Conservation (phyloP, 345 rosid genomes). For the Eucalyptus grandis region DNA sequence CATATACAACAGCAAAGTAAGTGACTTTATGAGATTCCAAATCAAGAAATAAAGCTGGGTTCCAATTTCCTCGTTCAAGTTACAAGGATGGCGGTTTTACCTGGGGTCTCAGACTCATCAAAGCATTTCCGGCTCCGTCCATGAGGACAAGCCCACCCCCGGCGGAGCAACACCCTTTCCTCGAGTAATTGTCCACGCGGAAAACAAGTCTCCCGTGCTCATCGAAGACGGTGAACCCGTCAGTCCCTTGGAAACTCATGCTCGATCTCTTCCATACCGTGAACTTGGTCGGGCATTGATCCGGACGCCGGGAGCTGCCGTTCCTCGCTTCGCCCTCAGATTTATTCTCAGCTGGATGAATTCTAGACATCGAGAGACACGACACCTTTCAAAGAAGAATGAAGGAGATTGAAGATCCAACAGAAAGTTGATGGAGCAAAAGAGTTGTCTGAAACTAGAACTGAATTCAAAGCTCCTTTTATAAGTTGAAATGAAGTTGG, state of each 20-base stretch:
- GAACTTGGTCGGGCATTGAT: background rate
- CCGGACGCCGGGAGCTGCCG: background rate
- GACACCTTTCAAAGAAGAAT: background rate
- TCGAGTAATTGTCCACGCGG: slow-evolving; percentile 42
- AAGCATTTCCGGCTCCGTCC: slow-evolving; percentile 39
- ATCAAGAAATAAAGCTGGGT: background rate
- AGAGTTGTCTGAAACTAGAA: background rate
- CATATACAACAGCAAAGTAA: background rate
- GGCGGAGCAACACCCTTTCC: slow-evolving; percentile 1
- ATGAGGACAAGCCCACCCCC: slow-evolving; percentile 25
- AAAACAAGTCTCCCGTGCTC: slow-evolving; percentile 20
- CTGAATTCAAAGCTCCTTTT: background rate
- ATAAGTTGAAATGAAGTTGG: background rate
- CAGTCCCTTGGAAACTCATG: slow-evolving; percentile 49
- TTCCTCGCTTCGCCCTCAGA: background rate
- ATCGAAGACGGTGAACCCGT: slow-evolving; percentile 45
- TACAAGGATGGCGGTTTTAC: background rate
- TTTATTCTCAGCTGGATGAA: slow-evolving; percentile 17
- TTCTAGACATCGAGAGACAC: slow-evolving; percentile 14
- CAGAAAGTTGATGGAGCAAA: background rate
- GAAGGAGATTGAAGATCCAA: background rate
- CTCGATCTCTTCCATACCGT: slow-evolving; percentile 48
- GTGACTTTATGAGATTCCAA: background rate
- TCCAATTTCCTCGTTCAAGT: background rate
- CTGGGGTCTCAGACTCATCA: slow-evolving; percentile 30